phyloP scores from a whole-genome alignment of 164 flowering plant genomes.

The Buxus sempervirens region DNA sequence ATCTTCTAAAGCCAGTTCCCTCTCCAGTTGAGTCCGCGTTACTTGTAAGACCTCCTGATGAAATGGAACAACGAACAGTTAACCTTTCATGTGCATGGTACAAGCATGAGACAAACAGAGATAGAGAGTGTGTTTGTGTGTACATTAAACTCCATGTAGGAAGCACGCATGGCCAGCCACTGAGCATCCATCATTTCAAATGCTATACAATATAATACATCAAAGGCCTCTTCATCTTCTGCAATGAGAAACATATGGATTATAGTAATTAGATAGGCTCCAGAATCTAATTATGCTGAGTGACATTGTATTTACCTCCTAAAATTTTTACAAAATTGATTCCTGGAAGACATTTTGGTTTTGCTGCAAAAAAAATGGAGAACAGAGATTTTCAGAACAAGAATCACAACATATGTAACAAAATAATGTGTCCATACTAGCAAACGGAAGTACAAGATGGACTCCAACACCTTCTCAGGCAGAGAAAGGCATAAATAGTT shows the following conservation, averaged over 20 bases:
- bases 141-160: slow-evolving; percentile 98
- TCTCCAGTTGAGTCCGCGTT: slow-evolving; percentile 75
- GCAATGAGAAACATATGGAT: slow-evolving; percentile 27
- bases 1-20: slow-evolving; percentile 84
- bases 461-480: no score
- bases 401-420: no score
- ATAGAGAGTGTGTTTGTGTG: slow-evolving; percentile 25
- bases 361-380: slow-evolving; percentile 47
- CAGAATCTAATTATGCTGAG: no score
- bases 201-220: slow-evolving; percentile 77
- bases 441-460: no score
- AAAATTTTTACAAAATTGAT: slow-evolving; percentile 65
- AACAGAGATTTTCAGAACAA: slow-evolving; percentile 1
- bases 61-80: neutral
- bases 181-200: slow-evolving; percentile 95
- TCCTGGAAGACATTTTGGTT: slow-evolving; percentile 80
- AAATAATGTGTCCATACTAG: no score
- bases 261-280: neutral
- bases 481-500: no score
- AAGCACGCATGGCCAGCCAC: slow-evolving; percentile 97
- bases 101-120: neutral
- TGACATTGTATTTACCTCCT: slow-evolving; percentile 50
- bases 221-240: slow-evolving; percentile 93
- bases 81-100: neutral
- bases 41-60: slow-evolving; percentile 82